phyloP scores from a whole-genome alignment of 345 rosid species.

The Heritiera littoralis region DNA sequence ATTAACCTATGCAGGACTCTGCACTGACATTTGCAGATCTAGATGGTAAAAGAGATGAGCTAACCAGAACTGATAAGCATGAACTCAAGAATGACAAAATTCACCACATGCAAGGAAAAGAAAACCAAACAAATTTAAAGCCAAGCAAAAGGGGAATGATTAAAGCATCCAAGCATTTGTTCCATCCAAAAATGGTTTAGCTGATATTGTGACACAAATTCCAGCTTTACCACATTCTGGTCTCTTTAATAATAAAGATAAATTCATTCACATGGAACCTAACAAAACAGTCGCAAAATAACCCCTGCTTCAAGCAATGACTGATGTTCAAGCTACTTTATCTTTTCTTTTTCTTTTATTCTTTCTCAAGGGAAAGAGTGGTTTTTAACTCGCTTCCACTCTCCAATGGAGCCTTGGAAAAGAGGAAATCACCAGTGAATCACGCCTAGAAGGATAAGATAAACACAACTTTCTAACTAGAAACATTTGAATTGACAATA shows the following conservation, averaged over 20 bases:
- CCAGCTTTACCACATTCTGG: slow-evolving; percentile 26
- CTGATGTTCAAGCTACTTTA: slow-evolving; percentile 7
- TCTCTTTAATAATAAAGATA: slow-evolving; percentile 18
- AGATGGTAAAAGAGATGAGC: background rate
- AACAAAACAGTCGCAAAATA: background rate
- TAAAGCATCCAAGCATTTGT: background rate
- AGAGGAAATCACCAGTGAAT: background rate
- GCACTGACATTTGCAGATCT: background rate
- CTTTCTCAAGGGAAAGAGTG: background rate
- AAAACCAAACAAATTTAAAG: slow-evolving; percentile 17
- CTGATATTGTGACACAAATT: slow-evolving; percentile 24
- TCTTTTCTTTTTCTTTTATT: background rate
- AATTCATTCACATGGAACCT: slow-evolving; percentile 14
- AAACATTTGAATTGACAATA: slow-evolving; percentile 13
- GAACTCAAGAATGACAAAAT: slow-evolving; percentile 11
- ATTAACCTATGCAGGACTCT: background rate
- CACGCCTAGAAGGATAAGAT: background rate
- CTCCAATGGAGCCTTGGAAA: background rate
- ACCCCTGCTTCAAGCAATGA: slow-evolving; percentile 20
- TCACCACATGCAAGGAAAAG: slow-evolving; percentile 13
- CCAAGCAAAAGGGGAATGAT: background rate
- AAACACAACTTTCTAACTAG: background rate
- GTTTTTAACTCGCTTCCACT: background rate
- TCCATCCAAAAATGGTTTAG: slow-evolving; percentile 24
- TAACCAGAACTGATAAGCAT: background rate